A percentile compares a stretch with the other conserved stretches of the same genome.
phyloP scores from a whole-genome alignment of 129 eudicot species.

The Gnaphalium uliginosum region DNA sequence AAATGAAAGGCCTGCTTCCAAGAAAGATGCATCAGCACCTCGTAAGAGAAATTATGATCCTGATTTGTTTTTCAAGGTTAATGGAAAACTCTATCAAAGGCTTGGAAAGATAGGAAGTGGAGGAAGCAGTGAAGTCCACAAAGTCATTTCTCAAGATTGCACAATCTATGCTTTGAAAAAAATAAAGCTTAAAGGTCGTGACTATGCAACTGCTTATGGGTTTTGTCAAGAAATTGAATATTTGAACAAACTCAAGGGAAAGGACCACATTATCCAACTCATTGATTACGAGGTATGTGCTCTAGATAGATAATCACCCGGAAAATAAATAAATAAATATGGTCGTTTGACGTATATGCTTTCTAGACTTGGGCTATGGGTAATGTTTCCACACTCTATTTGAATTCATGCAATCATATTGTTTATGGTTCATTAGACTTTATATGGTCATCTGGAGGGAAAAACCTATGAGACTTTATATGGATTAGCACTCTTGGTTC shows the following conservation, averaged over 20 bases:
- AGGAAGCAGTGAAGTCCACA: slow-evolving; percentile 99
- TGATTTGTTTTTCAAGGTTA: slow-evolving; percentile 87
- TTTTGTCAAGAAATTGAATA: slow-evolving; percentile 97
- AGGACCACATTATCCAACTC: slow-evolving; percentile 86
- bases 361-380: slow-evolving; percentile 10
- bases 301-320: slow-evolving; percentile 21
- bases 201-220: slow-evolving; percentile 93
- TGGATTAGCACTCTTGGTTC: neutral
- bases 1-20: slow-evolving; percentile 53
- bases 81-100: slow-evolving; percentile 92
- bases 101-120: slow-evolving; percentile 99
- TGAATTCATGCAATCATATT: slow-evolving; percentile 9
- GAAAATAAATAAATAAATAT: neutral
- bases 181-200: slow-evolving; percentile 99
- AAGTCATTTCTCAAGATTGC: slow-evolving; percentile 93
- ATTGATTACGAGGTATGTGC: slow-evolving; percentile 87
- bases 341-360: neutral
- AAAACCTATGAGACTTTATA: neutral
- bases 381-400: neutral
- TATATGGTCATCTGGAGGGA: slow-evolving; percentile 21
- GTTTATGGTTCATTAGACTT: neutral
- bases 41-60: slow-evolving; percentile 77
- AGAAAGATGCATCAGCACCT: slow-evolving; percentile 61
- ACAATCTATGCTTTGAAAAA: slow-evolving; percentile 90
- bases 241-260: slow-evolving; percentile 79